A percentile compares a stretch with the other conserved stretches of the same genome.
Evolutionary conservation across 352 stramenopile genomes (phyloP).

Genomic region (Proteromonas lacertae): DNA sequence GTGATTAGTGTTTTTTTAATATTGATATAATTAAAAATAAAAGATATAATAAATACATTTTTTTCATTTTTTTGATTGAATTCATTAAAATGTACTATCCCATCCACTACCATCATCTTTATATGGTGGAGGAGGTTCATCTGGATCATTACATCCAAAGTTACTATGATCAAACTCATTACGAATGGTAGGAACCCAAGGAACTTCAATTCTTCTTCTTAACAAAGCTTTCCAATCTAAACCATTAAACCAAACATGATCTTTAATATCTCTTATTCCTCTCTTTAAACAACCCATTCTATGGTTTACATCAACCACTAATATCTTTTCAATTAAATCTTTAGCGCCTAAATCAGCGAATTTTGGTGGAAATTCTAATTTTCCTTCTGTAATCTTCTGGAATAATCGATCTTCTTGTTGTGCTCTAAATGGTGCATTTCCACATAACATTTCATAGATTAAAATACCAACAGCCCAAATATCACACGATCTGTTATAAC

Average conservation of each 20-base stretch:
- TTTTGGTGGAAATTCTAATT: no score
- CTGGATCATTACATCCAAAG: slow-evolving; percentile 32
- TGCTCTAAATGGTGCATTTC: slow-evolving; percentile 31
- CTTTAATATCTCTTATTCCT: slow-evolving; percentile 17
- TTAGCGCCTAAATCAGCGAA: no score
- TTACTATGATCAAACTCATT: slow-evolving; percentile 29
- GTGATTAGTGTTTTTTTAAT: no score
- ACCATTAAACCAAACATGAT: slow-evolving; percentile 31
- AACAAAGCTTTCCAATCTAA: slow-evolving; percentile 34
- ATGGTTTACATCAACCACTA: slow-evolving; percentile 24
- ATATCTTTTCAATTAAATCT: slow-evolving; percentile 27
- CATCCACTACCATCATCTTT: neutral
- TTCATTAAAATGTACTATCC: neutral
- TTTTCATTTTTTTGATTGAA: neutral
- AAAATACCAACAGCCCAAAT: no score
- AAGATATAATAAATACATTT: no score
- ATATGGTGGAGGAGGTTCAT: slow-evolving; percentile 15
- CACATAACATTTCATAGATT: no score
- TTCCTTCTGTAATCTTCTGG: no score
- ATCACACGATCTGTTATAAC: no score
- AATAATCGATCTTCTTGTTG: no score
- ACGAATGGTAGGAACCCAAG: slow-evolving; percentile 31
- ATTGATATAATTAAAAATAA: no score
- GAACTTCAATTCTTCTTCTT: slow-evolving; percentile 27
- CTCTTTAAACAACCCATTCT: slow-evolving; percentile 14